A percentile compares a stretch with the other conserved stretches of the same genome.
Conservation (phyloP, 2,329 filamentous ascomycete genomes). For the Aspergillus nomiae region DNA sequence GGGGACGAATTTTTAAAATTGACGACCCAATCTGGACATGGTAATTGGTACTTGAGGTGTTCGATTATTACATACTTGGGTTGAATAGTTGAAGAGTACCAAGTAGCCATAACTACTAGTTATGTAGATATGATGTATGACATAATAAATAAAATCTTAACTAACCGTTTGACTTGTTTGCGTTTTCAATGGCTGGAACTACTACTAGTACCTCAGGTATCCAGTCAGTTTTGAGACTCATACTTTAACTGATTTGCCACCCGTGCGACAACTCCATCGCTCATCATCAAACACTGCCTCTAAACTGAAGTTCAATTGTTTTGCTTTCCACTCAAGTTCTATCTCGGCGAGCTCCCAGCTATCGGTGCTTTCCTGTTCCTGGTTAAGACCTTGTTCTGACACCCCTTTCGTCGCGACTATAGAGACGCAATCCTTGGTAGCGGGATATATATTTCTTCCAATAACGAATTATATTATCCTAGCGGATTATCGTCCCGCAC, state of each 20-base stretch:
- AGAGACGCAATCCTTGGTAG: background rate
- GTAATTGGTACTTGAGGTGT: background rate
- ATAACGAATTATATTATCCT: background rate
- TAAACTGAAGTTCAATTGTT: background rate
- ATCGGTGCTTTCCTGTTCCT: background rate
- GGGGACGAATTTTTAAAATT: background rate
- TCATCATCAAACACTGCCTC: background rate
- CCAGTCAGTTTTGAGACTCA: background rate
- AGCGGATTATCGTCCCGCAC: background rate
- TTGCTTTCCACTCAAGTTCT: background rate
- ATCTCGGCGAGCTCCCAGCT: background rate
- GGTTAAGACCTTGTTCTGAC: background rate
- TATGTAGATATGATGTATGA: background rate
- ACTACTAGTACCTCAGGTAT: background rate
- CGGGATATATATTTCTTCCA: background rate
- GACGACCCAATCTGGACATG: background rate
- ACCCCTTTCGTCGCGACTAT: background rate
- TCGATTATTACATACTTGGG: background rate
- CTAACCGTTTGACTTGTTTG: constrained; percentile 21
- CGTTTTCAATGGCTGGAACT: constrained; percentile 6
- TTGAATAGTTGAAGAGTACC: too few species aligned
- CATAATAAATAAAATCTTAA: constrained; percentile 3
- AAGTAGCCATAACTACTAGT: too few species aligned
- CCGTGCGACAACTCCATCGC: constrained; percentile 12
- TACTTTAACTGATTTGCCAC: constrained; percentile 19